phyloP scores from a whole-genome alignment of 176 grass and related monocot genomes.

The Musa beccarii region DNA sequence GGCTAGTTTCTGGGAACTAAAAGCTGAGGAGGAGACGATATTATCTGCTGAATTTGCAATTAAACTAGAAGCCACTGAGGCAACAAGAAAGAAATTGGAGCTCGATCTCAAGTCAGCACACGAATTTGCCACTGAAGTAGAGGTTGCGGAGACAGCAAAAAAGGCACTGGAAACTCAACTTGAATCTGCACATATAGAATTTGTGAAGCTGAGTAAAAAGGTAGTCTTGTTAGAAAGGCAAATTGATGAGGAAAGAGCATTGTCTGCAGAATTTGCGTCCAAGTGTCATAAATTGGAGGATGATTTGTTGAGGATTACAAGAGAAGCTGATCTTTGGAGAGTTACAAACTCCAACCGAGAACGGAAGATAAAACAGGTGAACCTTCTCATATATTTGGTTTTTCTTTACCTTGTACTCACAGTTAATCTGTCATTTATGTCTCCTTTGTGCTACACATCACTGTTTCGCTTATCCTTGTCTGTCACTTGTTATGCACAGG shows the following conservation, averaged over 20 bases:
- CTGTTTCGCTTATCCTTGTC: background rate
- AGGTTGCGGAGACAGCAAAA: conserved; percentile 42
- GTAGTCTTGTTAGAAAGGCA: conserved; percentile 52
- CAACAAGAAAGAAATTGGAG: conserved; percentile 40
- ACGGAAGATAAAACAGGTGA: conserved; percentile 81
- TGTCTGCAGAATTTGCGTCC: conserved; percentile 60
- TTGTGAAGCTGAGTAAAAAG: conserved; percentile 44
- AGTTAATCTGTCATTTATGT: too few species aligned
- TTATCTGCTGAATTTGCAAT: conserved; percentile 55
- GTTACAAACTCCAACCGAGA: conserved; percentile 50
- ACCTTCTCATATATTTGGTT: background rate
- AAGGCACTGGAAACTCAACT: conserved; percentile 46
- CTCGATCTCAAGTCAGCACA: conserved; percentile 48
- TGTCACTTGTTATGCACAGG: background rate
- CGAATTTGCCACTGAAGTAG: conserved; percentile 3
- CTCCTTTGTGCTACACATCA: background rate
- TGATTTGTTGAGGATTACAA: conserved; percentile 50
- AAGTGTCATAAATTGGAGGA: conserved; percentile 76
- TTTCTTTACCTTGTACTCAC: background rate
- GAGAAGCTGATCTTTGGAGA: conserved; percentile 47
- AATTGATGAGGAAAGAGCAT: conserved; percentile 66
- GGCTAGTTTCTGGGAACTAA: conserved; percentile 36
- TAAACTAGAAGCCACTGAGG: conserved; percentile 43
- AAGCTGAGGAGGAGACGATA: conserved; percentile 52
- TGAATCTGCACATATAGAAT: conserved; percentile 43